These are phyloP conservation scores for Paralagenidium karlingii DNA, from an alignment of 352 stramenopile genomes.

Conservation along the genomic window DNA sequence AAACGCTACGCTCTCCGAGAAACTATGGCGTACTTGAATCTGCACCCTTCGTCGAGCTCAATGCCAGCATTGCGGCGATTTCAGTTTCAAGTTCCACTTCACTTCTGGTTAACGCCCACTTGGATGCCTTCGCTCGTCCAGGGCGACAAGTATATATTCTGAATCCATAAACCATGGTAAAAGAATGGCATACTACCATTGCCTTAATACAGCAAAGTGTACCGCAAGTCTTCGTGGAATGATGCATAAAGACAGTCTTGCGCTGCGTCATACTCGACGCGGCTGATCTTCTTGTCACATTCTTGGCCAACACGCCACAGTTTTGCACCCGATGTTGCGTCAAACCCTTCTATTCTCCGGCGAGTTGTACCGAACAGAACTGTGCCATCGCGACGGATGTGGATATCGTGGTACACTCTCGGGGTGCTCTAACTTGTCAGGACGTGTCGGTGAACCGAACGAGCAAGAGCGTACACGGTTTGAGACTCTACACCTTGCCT, in stretches of 20 bases:
- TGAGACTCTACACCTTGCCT: no score
- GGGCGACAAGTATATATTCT: neutral
- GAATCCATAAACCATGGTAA: neutral
- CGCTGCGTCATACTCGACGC: slow-evolving; percentile 12
- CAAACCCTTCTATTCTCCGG: slow-evolving; percentile 16
- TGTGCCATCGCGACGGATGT: slow-evolving; percentile 15
- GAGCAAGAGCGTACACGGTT: neutral
- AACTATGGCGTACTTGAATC: no score
- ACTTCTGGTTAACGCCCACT: slow-evolving; percentile 14
- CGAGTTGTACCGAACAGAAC: slow-evolving; percentile 18
- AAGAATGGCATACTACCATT: no score
- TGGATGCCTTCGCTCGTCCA: slow-evolving; percentile 14
- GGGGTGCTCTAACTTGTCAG: slow-evolving; percentile 6
- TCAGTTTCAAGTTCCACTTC: slow-evolving; percentile 10
- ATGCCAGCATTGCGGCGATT: neutral
- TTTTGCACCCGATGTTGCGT: slow-evolving; percentile 18
- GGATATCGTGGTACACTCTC: slow-evolving; percentile 22
- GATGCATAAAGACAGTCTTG: slow-evolving; percentile 18
- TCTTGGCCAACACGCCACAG: slow-evolving; percentile 11
- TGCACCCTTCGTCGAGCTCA: neutral
- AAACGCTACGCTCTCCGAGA: no score
- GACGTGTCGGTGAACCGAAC: no score
- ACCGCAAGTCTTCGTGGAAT: slow-evolving; percentile 17
- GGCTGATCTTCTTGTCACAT: slow-evolving; percentile 12
- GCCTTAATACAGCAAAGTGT: no score